These are phyloP conservation scores for Cladochytrium replicatum DNA, from an alignment of 192 early-diverging fungal species.

Conservation along the genomic window DNA sequence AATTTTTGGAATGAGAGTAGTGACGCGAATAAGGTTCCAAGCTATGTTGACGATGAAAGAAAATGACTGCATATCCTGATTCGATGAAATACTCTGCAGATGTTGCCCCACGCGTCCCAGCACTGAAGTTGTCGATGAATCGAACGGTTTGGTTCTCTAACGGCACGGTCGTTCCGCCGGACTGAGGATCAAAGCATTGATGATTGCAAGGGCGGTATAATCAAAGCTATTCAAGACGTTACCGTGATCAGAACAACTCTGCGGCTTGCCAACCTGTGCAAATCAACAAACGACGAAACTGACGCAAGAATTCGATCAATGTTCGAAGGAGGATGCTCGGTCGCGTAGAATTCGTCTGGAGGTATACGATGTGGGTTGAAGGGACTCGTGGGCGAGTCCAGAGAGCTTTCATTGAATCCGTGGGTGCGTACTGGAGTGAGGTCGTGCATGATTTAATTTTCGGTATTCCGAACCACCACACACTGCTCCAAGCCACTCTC, in stretches of 20 bases:
- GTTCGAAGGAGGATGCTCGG: too few relatives aligned
- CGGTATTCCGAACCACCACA: too few relatives aligned
- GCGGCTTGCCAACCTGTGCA: conserved; percentile 23
- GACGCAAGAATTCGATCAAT: too few relatives aligned
- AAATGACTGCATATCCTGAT: conserved; percentile 89
- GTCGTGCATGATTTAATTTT: too few relatives aligned
- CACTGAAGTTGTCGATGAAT: conserved; percentile 98
- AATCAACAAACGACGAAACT: conserved; percentile 28
- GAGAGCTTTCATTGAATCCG: too few relatives aligned
- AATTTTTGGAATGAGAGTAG: conserved; percentile 67
- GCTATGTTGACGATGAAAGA: conserved; percentile 86
- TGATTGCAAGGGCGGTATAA: neutral
- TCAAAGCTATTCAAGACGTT: conserved; percentile 22
- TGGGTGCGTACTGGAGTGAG: too few relatives aligned
- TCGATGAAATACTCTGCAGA: conserved; percentile 90
- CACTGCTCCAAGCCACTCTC: too few relatives aligned
- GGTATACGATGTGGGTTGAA: too few relatives aligned
- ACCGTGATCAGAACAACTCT: conserved; percentile 85
- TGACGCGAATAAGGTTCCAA: conserved; percentile 88
- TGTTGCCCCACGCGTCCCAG: conserved; percentile 86
- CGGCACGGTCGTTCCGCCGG: conserved; percentile 92
- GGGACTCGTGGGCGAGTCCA: too few relatives aligned
- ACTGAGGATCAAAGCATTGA: conserved; percentile 14
- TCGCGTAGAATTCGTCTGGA: too few relatives aligned
- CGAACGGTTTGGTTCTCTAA: conserved; percentile 93